Evolutionary conservation across 1,284 basidiomycete genomes (phyloP).

Genomic region (Microbotryum intermedium): DNA sequence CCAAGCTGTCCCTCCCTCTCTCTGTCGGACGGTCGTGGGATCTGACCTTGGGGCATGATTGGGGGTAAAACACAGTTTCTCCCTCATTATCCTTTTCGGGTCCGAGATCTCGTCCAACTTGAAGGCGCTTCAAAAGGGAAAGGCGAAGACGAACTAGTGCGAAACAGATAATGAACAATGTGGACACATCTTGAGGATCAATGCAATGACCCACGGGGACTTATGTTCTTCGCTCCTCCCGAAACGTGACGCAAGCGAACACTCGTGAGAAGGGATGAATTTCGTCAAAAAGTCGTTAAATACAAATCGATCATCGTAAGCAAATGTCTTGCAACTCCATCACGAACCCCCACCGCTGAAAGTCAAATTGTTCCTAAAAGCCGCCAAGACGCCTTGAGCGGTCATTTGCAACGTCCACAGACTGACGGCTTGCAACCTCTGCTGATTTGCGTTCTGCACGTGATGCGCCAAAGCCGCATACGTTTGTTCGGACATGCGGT

Average conservation of each 20-base stretch:
- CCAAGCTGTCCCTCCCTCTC: no score
- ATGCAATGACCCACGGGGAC: no score
- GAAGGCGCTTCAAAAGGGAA: conserved; percentile 8
- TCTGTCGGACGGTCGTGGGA: neutral
- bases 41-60: neutral
- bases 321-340: no score
- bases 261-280: no score
- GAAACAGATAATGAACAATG: no score
- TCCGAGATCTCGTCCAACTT: conserved; percentile 16
- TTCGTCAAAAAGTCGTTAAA: no score
- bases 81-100: conserved; percentile 17
- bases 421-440: conserved; percentile 74
- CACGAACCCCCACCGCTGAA: no score
- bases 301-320: no score
- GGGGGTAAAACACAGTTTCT: neutral
- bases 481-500: conserved; percentile 68
- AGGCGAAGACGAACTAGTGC: no score
- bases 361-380: conserved; percentile 51
- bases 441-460: conserved; percentile 74
- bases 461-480: conserved; percentile 88
- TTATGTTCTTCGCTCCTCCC: no score
- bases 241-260: no score
- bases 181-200: no score
- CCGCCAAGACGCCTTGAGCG: conserved; percentile 54
- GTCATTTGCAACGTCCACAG: conserved; percentile 71